Evolutionary conservation across 768 basidiomycete species (phyloP).

Genomic region (Lentinula sp.): DNA sequence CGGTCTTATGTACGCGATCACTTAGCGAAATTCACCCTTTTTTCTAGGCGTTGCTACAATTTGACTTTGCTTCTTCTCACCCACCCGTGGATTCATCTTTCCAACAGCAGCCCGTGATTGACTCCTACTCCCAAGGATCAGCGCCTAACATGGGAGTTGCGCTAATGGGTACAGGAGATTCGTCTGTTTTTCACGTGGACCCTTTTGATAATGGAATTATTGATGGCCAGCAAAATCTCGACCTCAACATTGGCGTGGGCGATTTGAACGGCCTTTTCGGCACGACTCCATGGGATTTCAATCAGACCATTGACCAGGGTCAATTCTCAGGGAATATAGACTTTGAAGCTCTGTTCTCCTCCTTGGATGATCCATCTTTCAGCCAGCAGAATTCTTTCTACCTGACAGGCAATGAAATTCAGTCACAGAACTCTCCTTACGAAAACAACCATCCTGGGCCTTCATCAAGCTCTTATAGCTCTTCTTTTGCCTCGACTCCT

Average conservation of each 20-base stretch:
- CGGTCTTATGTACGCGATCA: neutral
- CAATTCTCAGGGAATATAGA: neutral
- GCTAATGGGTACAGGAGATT: conserved; percentile 24
- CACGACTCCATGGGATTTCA: conserved; percentile 2
- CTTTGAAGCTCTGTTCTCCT: neutral
- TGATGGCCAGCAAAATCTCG: conserved; percentile 9
- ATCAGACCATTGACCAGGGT: neutral
- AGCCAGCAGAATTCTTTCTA: neutral
- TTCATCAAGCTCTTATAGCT: neutral
- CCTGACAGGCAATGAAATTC: neutral
- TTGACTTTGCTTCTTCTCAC: neutral
- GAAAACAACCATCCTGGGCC: neutral
- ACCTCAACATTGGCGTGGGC: conserved; percentile 20
- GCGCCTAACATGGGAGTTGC: conserved; percentile 20
- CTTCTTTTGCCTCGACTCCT: neutral
- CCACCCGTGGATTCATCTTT: neutral
- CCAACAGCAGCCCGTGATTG: neutral
- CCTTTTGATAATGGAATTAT: conserved; percentile 18
- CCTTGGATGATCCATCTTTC: neutral
- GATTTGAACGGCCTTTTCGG: conserved; percentile 27
- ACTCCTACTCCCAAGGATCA: neutral
- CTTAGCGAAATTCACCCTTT: neutral
- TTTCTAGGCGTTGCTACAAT: conserved; percentile 6
- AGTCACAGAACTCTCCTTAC: neutral
- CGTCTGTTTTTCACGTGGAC: conserved; percentile 28